Base-by-base conservation (phyloP, 1,139 yeast genomes). In the Protomyces pachydermus region DNA sequence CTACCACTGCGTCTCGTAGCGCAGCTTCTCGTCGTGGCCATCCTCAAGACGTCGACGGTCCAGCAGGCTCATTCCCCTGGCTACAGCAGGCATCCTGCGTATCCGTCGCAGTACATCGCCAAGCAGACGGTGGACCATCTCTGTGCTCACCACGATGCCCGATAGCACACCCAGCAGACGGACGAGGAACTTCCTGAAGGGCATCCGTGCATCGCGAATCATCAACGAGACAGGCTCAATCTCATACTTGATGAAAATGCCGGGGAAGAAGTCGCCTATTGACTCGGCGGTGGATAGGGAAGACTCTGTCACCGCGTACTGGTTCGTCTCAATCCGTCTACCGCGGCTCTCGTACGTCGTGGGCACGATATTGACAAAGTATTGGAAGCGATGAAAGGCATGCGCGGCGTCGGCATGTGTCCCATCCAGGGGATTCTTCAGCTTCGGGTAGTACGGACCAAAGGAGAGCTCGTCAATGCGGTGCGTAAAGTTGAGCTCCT, bases 381-480 rank as follows among this genome's bases (percentile, higher is more conserved):
- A 93, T 65, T 82, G 83, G 74, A 80, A 72, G 14, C 68, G 66
- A 56, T 70, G 69, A 62, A 67, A 58, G 62, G 67, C 65, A 54
- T 18, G n/a, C n/a, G 28, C 25, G 14, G 62, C 42, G 14, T 58
- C 62, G 16, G 62, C 62, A 34, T 58, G 62, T 5, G 56, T 58
- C 39, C 56, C 81, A 73, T 93, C 98, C 69, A 95, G 80, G 5
- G 97, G 96, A 72, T 93, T 93, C 69, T 87, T 81, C 67, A 91
- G 81, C 70, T 83, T 87, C 1, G 98, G 98, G 72, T 84, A 91
- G 74, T 87, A 91, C 42, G 84, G 89, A 23, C 99, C 98, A 75
- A 86, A 93, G 9, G 97, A 91, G 68, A 91, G 83, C 74, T 93
- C 98, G 67, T 84, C 84, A 66, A 93, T 86, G 5, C 84, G 84